Base-by-base conservation (phyloP, 2,329 filamentous ascomycete genomes). In the Cytospora chrysosperma region DNA sequence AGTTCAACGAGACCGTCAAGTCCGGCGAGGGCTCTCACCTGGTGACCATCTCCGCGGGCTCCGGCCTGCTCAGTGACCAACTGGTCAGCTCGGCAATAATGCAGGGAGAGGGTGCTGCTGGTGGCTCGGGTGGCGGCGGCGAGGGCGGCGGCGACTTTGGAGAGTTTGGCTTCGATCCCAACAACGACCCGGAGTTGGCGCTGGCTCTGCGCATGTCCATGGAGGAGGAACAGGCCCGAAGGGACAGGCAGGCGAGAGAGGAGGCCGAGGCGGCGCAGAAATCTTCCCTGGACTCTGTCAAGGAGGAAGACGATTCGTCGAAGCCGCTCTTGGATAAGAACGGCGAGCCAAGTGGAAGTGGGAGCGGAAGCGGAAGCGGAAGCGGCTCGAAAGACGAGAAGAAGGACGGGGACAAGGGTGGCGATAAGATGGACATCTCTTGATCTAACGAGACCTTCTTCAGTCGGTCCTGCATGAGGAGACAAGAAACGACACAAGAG, bases 181-280 rank as follows among this genome's bases (percentile, higher is more conserved):
- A 89, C 60, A 85, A 93, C 72, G 95, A 99, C 74, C 95, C 95
- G 4, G 95, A 99, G 76, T 81, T 99, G 72, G 95, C 95, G 26
- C 86, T 99, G 70, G 95, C 95, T 59, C 81, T 99, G 74, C 88
- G 95, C 68, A 97, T 99, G 92, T 96, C 92, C 77, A 92, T 96
- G 85, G 95, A 99, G 76, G 95, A 99, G 75, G 95, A 99, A 78
- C 96, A 96, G 81, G 93, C 93, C 66, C 84, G 95, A 71, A 89
- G 96, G 77, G 65, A 67, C 57, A 70, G 71, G 62, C 69, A 70
- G 66, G 67, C 68, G 27, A 67, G 66, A 55, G 95, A 99, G 79
- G 96, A 96, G 80, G 93, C 93, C 65, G 84, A 95, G 72, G 89
- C 96, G 77, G 62, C 65, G 32, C 86, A 87, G 69, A 94, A 93